A percentile compares a stretch with the other conserved stretches of the same genome.
Conservation (phyloP, 2,329 filamentous ascomycete genomes). For the Fusarium domesticum region DNA sequence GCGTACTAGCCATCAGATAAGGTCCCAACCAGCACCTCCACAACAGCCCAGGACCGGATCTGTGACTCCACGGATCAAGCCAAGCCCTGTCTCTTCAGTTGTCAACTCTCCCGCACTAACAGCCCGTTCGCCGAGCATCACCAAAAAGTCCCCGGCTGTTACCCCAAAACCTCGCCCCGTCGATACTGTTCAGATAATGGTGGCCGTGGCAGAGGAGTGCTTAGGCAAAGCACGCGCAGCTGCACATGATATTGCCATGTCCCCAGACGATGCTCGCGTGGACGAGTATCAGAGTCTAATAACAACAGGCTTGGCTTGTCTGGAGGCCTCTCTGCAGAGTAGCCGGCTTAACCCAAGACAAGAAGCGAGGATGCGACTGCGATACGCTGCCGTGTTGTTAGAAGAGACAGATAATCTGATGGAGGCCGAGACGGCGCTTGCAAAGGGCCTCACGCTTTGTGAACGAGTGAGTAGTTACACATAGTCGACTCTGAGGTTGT, state of each 20-base stretch:
- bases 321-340: slow-evolving; percentile 66
- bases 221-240: slow-evolving; percentile 61
- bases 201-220: slow-evolving; percentile 74
- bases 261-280: slow-evolving; percentile 42
- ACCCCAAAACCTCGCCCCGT: slow-evolving; percentile 41
- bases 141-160: slow-evolving; percentile 42
- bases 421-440: slow-evolving; percentile 69
- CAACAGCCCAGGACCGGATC: slow-evolving; percentile 18
- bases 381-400: slow-evolving; percentile 68
- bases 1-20: background rate
- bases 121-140: slow-evolving; percentile 39
- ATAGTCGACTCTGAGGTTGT: slow-evolving; percentile 29
- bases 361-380: slow-evolving; percentile 66
- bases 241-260: slow-evolving; percentile 45
- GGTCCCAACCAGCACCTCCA: slow-evolving; percentile 1
- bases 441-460: slow-evolving; percentile 67
- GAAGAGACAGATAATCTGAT: slow-evolving; percentile 75
- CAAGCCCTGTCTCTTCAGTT: slow-evolving; percentile 39
- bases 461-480: slow-evolving; percentile 50
- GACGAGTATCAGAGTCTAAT: slow-evolving; percentile 70
- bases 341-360: slow-evolving; percentile 59
- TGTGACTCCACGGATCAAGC: slow-evolving; percentile 31
- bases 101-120: slow-evolving; percentile 43
- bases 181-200: slow-evolving; percentile 58
- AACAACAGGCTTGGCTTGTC: slow-evolving; percentile 67